These are phyloP conservation scores for Colletotrichum filicis DNA, from an alignment of 2,329 filamentous ascomycete species.

Conservation along the genomic window DNA sequence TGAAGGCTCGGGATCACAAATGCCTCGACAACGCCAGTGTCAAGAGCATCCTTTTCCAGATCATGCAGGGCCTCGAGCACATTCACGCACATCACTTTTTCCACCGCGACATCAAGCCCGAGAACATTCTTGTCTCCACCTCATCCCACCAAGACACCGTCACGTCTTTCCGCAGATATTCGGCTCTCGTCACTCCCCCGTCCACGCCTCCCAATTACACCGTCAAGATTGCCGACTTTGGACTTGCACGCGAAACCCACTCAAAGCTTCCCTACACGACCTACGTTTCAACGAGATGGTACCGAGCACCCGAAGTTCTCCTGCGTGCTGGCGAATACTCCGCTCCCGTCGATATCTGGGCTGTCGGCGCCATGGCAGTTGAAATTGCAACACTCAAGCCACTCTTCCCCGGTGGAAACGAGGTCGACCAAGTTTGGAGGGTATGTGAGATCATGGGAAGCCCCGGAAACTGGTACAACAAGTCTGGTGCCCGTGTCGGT, in stretches of 20 bases:
- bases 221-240: conserved; percentile 98
- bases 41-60: conserved; percentile 98
- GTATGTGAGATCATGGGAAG: conserved; percentile 99
- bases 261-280: conserved; percentile 97
- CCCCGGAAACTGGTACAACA: conserved; percentile 98
- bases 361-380: conserved; percentile 97
- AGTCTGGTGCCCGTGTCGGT: conserved; percentile 85
- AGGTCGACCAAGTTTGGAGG: conserved; percentile 98
- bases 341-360: conserved; percentile 98
- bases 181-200: conserved; percentile 90
- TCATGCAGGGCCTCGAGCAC: conserved; percentile 94
- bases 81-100: conserved; percentile 98
- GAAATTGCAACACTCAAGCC: conserved; percentile 97
- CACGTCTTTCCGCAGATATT: conserved; percentile 87
- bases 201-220: conserved; percentile 94
- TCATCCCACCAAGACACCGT: conserved; percentile 86
- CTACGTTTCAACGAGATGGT: conserved; percentile 98
- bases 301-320: conserved; percentile 94
- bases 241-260: conserved; percentile 95
- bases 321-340: conserved; percentile 96
- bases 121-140: conserved; percentile 97
- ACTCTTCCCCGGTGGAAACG: conserved; percentile 95
- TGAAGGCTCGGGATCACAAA: conserved; percentile 98
- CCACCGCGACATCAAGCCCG: conserved; percentile 98
- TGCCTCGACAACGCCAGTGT: conserved; percentile 89